phyloP scores from a whole-genome alignment of 495 filamentous ascomycete genomes.

The Trichoderma orchidacearum region DNA sequence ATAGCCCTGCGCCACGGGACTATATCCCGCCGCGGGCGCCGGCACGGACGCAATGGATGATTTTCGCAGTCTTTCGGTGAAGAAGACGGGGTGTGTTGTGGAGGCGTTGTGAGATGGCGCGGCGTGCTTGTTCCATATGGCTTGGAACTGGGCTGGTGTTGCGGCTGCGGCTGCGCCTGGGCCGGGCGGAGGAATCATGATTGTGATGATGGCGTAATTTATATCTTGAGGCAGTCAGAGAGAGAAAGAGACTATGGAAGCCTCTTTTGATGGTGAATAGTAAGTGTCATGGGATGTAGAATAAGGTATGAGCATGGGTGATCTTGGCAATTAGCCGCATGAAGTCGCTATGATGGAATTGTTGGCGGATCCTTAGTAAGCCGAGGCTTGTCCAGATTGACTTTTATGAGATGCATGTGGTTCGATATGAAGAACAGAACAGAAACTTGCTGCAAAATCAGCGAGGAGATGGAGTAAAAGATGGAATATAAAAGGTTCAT shows the following conservation, averaged over 20 bases:
- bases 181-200: background rate
- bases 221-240: too few relatives aligned
- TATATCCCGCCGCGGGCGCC: constrained; percentile 10
- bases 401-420: background rate
- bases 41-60: constrained; percentile 13
- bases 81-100: constrained; percentile 44
- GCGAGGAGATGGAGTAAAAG: too few relatives aligned
- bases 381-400: background rate
- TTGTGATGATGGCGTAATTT: background rate
- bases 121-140: background rate
- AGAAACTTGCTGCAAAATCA: too few relatives aligned
- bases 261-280: too few relatives aligned
- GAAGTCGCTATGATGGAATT: constrained; percentile 2
- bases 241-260: too few relatives aligned
- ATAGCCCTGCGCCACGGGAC: constrained; percentile 41
- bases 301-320: too few relatives aligned
- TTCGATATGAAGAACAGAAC: background rate
- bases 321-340: too few relatives aligned
- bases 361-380: background rate
- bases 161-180: too few relatives aligned
- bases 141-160: background rate
- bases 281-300: background rate
- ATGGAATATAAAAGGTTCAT: too few relatives aligned
- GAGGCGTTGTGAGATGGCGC: constrained; percentile 19
- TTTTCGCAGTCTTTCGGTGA: constrained; percentile 37